Base-by-base conservation (phyloP, 176 grass and related monocot genomes). In the Rhynchospora tenuis region DNA sequence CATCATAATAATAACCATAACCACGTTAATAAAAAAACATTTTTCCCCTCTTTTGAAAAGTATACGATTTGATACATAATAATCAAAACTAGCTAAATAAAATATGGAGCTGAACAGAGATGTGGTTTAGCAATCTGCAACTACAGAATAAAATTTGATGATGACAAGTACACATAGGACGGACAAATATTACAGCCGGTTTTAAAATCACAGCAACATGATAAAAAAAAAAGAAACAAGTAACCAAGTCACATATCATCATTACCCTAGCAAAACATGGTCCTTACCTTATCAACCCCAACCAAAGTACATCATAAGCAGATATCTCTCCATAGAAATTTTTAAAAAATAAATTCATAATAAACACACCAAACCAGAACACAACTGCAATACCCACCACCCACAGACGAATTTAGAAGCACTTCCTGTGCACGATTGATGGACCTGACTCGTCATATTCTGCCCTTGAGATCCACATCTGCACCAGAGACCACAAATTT, bases 381-480 rank as follows among this genome's bases (percentile, higher is more conserved):
- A 46, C 17, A 81, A 24, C 56, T 42, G 33, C 9, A 61, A 48
- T 22, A 8, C 31, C 46, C 58, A n/a, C 33, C 59, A 31, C 44
- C 57, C 78, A 44, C 57, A 79, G 10, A 24, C 83, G 54, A 46
- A 88, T 84, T 87, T 92, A 97, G 89, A 97, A 97, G 86, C 94
- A 97, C 89, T 97, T 97, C 88, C 94, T 88, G 91, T 97, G 94
- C 78, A 97, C 94, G 1, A 97, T 97, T 78, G 94, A 97, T 0
- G 91, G 94, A 81, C 94, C 94, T 38, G 94, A 97, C 72, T 97
- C 94, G 0, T 97, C 94, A 17, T 97, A 97, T 73, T 97, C 94
- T 51, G 94, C 94, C 91, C 93, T 97, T 9, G 94, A 90, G 63
- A 97, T 97, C 94, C 94, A 97, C 94, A 97, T 97, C 94, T 97